Conservation (phyloP, 306 rosid genomes). For the Pachyrhizus erosus region DNA sequence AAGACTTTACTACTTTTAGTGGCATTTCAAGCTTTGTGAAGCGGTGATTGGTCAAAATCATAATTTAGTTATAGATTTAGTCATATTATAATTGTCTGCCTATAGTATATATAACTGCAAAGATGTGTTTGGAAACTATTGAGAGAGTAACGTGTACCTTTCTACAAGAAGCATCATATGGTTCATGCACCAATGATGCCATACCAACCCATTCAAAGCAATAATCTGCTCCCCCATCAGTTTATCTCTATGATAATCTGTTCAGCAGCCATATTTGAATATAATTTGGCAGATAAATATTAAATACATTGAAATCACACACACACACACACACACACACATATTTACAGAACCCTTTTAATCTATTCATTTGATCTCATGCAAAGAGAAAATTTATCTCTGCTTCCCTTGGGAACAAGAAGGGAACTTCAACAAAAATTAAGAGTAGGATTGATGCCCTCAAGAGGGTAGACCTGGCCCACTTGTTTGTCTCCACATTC, state of each 20-base stretch:
- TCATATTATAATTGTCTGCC: neutral
- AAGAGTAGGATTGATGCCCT: neutral
- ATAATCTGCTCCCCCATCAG: conserved; percentile 80
- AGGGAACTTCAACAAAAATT: neutral
- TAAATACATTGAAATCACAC: no score
- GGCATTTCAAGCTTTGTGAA: neutral
- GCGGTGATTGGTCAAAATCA: neutral
- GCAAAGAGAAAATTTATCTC: no score
- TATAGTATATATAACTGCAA: neutral
- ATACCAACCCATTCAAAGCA: conserved; percentile 87
- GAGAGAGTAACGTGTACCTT: conserved; percentile 53
- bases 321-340: no score
- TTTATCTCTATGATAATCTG: conserved; percentile 70
- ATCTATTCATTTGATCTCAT: no score
- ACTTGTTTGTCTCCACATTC: conserved; percentile 59
- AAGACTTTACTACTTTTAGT: neutral
- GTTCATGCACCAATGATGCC: conserved; percentile 76
- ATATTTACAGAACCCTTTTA: no score
- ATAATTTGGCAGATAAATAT: neutral
- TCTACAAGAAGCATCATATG: conserved; percentile 74
- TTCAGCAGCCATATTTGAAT: neutral
- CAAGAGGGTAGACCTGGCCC: conserved; percentile 60
- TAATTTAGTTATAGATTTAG: neutral
- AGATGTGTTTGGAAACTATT: neutral
- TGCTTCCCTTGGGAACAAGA: no score